These are phyloP conservation scores for Chlorella sp. DNA, from an alignment of 139 green algal species.

Conservation along the genomic window DNA sequence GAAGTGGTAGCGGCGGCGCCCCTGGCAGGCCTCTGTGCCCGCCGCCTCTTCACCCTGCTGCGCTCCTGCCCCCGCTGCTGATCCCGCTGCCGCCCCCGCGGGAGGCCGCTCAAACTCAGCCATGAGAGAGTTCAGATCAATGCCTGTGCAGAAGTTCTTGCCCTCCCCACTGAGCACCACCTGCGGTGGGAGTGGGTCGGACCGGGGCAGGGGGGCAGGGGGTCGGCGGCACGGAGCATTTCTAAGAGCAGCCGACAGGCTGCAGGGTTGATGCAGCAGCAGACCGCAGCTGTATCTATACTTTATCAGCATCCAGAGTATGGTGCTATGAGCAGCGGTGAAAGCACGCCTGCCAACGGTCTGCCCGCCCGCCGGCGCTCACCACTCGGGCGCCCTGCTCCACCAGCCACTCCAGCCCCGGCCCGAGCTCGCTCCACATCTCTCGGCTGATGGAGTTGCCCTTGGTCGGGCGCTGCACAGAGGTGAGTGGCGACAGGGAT, in stretches of 20 bases:
- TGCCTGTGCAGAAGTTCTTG: conserved; percentile 78
- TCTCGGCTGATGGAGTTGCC: conserved; percentile 28
- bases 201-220: not conserved
- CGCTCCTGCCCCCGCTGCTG: not conserved
- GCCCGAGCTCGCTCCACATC: conserved; percentile 32
- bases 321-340: not conserved
- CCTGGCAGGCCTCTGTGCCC: not conserved
- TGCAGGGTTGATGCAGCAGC: not conserved
- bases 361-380: not conserved
- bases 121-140: conserved; percentile 61
- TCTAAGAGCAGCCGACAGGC: not conserved
- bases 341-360: too few species aligned
- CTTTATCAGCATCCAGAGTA: not conserved
- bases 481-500: too few species aligned
- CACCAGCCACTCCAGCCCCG: conserved; percentile 26
- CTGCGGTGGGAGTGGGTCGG: not conserved
- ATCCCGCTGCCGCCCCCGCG: not conserved
- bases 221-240: not conserved
- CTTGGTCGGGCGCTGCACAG: not conserved
- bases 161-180: conserved; percentile 68
- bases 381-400: conserved; percentile 6
- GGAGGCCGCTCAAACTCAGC: not conserved
- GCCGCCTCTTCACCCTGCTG: conserved; percentile 1
- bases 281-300: not conserved
- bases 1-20: not conserved